Evolutionary conservation across 495 filamentous ascomycete species (phyloP).

Genomic region (Recurvomyces mirabilis): DNA sequence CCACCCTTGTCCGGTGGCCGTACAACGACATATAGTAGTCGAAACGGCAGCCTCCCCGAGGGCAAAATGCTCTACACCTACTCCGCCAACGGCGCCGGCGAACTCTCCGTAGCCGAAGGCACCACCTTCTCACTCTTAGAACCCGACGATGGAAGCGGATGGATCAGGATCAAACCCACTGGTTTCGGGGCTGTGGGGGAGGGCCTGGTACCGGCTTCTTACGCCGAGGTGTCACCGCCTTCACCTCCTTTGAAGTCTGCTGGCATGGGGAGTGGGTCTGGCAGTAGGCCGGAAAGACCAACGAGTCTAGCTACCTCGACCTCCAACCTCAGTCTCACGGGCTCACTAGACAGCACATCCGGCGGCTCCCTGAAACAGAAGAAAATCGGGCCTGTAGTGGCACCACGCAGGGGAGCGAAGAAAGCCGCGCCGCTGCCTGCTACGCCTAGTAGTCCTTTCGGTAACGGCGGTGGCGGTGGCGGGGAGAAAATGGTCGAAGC

Average conservation of each 20-base stretch:
- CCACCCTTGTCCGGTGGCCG: constrained; percentile 62
- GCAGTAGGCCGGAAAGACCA: too few species aligned
- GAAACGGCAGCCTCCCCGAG: constrained; percentile 41
- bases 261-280: too few species aligned
- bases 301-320: too few species aligned
- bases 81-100: constrained; percentile 64
- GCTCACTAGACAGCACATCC: constrained; percentile 20
- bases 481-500: constrained; percentile 72
- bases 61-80: constrained; percentile 88
- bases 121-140: constrained; percentile 68
- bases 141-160: constrained; percentile 84
- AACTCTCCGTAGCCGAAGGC: constrained; percentile 68
- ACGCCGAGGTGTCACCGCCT: constrained; percentile 49
- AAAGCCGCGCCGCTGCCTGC: constrained; percentile 41
- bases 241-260: too few species aligned
- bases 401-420: constrained; percentile 74
- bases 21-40: constrained; percentile 11
- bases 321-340: constrained; percentile 25
- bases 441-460: neutral
- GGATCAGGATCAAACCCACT: constrained; percentile 62
- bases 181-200: constrained; percentile 47
- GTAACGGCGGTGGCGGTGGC: too few species aligned
- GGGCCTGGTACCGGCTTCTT: constrained; percentile 81
- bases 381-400: constrained; percentile 88
- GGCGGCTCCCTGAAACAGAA: constrained; percentile 35